Conservation (phyloP, 345 rosid genomes). For the Sapria himalayana region DNA sequence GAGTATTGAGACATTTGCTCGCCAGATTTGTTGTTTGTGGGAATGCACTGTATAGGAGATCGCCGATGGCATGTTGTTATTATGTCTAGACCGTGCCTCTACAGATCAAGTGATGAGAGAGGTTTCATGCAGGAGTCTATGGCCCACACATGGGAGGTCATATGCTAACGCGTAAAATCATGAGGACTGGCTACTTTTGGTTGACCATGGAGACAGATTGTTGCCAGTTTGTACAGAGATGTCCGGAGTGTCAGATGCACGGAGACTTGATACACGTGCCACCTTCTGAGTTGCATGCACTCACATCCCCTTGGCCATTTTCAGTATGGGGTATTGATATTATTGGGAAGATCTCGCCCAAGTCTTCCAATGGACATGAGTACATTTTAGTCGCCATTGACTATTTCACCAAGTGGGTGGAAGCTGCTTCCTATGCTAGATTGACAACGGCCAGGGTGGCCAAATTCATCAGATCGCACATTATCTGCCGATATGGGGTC, state of each 20-base stretch:
- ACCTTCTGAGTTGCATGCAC: not conserved
- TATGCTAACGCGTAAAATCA: not conserved
- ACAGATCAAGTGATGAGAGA: not conserved
- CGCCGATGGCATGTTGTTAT: not conserved
- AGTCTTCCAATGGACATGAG: not conserved
- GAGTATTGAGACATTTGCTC: not conserved
- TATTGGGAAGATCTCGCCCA: not conserved
- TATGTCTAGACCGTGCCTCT: not conserved
- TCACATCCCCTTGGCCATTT: not conserved
- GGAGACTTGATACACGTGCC: not conserved
- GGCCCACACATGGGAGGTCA: not conserved
- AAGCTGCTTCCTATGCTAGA: no score
- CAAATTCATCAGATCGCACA: not conserved
- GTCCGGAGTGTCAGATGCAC: not conserved
- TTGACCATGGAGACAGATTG: not conserved
- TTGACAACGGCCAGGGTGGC: no score
- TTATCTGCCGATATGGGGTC: not conserved
- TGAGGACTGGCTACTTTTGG: not conserved
- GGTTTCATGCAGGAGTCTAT: not conserved
- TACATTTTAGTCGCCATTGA: slow-evolving; percentile 1
- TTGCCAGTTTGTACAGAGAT: not conserved
- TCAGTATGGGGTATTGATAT: no score
- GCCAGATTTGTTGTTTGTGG: not conserved
- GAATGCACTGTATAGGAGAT: not conserved
- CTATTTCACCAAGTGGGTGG: slow-evolving; percentile 1